These are phyloP conservation scores for Penicillium hesseltinei DNA, from an alignment of 2,329 filamentous ascomycete genomes.

Conservation along the genomic window DNA sequence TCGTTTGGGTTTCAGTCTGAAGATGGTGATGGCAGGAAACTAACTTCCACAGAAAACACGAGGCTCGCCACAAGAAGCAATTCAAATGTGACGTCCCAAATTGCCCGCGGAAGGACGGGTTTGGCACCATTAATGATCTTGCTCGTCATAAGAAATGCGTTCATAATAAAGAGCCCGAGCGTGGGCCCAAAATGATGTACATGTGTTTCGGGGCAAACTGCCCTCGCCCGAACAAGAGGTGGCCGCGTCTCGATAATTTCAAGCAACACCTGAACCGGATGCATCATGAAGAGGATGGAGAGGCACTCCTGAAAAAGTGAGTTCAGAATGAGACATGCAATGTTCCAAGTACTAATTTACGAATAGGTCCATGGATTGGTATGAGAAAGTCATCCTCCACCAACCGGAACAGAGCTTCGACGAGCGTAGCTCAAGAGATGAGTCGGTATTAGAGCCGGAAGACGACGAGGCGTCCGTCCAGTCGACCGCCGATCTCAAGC, in stretches of 20 bases:
- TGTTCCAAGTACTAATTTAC: neutral
- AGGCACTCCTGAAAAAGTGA: slow-evolving; percentile 51
- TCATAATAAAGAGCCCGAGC: slow-evolving; percentile 54
- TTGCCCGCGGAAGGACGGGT: slow-evolving; percentile 65
- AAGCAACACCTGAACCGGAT: slow-evolving; percentile 71
- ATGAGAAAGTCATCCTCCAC: slow-evolving; percentile 27
- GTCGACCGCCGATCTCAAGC: slow-evolving; percentile 12
- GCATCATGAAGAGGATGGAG: slow-evolving; percentile 53
- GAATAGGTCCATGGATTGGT: slow-evolving; percentile 34
- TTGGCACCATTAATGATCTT: slow-evolving; percentile 77
- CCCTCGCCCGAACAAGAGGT: slow-evolving; percentile 63
- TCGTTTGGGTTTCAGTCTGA: neutral
- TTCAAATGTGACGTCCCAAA: slow-evolving; percentile 58
- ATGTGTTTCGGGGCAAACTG: slow-evolving; percentile 61
- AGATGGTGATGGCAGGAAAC: neutral
- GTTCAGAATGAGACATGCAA: slow-evolving; percentile 12
- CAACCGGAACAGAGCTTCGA: slow-evolving; percentile 17
- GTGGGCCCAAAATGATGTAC: slow-evolving; percentile 54
- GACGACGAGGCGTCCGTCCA: slow-evolving; percentile 13
- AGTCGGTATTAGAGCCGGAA: slow-evolving; percentile 15
- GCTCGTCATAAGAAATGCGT: slow-evolving; percentile 74
- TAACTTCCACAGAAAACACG: slow-evolving; percentile 64
- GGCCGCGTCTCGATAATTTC: slow-evolving; percentile 85
- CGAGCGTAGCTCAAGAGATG: slow-evolving; percentile 19
- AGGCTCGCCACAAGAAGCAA: slow-evolving; percentile 66